These are phyloP conservation scores for Cercis canadensis DNA, from an alignment of 306 rosid species.

Conservation along the genomic window DNA sequence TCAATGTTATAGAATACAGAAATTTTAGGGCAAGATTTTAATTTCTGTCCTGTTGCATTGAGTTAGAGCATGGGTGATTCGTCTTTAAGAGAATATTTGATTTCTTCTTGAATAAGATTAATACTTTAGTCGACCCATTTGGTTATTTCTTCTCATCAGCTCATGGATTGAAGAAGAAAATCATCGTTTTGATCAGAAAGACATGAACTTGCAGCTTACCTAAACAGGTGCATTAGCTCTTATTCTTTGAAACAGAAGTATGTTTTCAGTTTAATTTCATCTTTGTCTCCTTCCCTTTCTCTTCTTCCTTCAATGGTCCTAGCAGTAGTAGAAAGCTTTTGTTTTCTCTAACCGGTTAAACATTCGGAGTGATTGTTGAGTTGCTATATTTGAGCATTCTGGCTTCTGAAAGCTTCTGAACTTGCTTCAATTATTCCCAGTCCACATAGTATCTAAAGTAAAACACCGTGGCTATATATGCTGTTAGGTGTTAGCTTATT, in stretches of 20 bases:
- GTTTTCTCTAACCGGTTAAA: background rate
- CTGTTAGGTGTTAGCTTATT: too few species aligned
- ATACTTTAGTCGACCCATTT: too few species aligned
- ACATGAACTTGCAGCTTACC: background rate
- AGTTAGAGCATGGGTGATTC: too few species aligned
- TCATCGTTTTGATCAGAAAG: background rate
- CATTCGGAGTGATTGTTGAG: background rate
- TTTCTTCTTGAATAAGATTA: too few species aligned
- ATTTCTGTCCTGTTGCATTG: background rate
- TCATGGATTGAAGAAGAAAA: background rate
- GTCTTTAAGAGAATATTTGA: too few species aligned
- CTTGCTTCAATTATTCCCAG: too few species aligned
- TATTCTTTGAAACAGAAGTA: background rate
- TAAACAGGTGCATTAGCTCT: too few species aligned
- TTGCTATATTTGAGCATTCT: conserved; percentile 1
- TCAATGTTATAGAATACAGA: background rate
- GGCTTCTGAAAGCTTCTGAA: background rate
- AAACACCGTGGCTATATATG: background rate
- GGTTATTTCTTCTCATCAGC: too few species aligned
- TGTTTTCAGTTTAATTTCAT: background rate
- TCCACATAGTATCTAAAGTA: background rate
- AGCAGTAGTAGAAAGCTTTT: background rate
- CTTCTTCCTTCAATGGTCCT: too few species aligned
- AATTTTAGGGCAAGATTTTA: background rate
- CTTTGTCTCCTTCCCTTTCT: too few species aligned